Evolutionary conservation across 495 filamentous ascomycete genomes (phyloP), one percentile per base, ranked within the genome.

Genomic region (Penicillium verhagenii): DNA sequence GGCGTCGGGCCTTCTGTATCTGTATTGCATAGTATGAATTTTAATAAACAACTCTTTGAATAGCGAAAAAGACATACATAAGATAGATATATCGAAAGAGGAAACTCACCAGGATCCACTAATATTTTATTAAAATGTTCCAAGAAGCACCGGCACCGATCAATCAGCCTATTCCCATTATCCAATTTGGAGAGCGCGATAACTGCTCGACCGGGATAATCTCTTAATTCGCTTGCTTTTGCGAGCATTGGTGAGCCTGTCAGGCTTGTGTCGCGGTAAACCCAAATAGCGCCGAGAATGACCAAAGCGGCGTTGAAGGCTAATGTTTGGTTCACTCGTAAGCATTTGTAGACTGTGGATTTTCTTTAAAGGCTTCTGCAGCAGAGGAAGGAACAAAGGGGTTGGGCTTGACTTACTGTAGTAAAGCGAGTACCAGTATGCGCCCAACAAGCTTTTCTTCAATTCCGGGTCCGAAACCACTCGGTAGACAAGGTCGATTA

Each of bases 381-480:
- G 7, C 24, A 28, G 16, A 21, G 7, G 51, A 18, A 7, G 2
- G 23, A 35, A 28, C 6, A 16, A 33, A 42, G 23, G 26, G n/a
- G 16, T 2, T 8, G 6, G 26, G 4, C 19, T 4, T 21, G 2
- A 48, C 58, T 20, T 60, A 74, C 72, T 71, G 50, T 75, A 77
- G 23, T 75, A 75, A 16, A 77, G 47, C 5, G 73, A 72, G 47
- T 67, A 76, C 68, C 68, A 72, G 72, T 73, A 75, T 24, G 74
- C 75, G 1, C 73, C 73, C 5, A 75, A 43, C 14, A 73, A 49
- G 28, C 61, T 57, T 8, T 60, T 47, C 40, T 63, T 45, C 68
- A 59, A 56, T 56, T 52, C 64, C 16, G 54, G 44, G 8, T 51
- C 52, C 4, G 59, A 48, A 4, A 69, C 67, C 10, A 72, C 52